These are phyloP conservation scores for Exophiala sp. DNA, from an alignment of 2,329 filamentous ascomycete species.

Conservation along the genomic window DNA sequence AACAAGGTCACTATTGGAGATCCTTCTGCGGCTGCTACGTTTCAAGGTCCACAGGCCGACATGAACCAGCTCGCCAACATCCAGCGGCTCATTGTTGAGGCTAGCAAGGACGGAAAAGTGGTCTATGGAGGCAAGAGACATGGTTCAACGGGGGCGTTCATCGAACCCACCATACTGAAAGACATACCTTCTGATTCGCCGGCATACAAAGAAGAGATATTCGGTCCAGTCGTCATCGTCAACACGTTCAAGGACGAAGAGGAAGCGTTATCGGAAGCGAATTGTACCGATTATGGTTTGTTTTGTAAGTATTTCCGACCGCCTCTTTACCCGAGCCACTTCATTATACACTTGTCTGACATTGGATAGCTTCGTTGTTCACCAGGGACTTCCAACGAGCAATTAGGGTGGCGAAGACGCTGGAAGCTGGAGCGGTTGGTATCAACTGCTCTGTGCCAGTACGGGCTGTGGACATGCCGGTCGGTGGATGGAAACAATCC, in stretches of 20 bases:
- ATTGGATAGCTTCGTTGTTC: conserved; percentile 36
- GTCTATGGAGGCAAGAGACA: too few species aligned
- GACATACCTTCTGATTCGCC: too few species aligned
- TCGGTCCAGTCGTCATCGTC: conserved; percentile 41
- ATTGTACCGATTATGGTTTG: conserved; percentile 39
- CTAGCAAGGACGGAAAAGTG: too few species aligned
- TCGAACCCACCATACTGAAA: background rate
- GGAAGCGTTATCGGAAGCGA: conserved; percentile 36
- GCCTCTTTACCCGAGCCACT: conserved; percentile 8
- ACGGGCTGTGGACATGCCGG: conserved; percentile 36
- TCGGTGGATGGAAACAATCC: conserved; percentile 44
- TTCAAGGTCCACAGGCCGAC: too few species aligned
- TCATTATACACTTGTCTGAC: background rate
- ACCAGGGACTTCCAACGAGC: conserved; percentile 39
- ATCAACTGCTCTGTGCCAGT: conserved; percentile 46
- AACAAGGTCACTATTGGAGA: too few species aligned
- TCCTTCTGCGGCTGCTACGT: too few species aligned
- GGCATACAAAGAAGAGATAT: conserved; percentile 48
- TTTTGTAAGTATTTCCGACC: conserved; percentile 30
- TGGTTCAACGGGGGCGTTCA: background rate
- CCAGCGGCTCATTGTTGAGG: too few species aligned
- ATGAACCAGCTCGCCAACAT: too few species aligned
- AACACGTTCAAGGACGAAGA: conserved; percentile 37
- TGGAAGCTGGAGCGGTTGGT: conserved; percentile 43
- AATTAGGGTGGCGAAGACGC: conserved; percentile 37